Conservation (phyloP, 192 early-diverging fungal genomes). For the Coemansia sp. region DNA sequence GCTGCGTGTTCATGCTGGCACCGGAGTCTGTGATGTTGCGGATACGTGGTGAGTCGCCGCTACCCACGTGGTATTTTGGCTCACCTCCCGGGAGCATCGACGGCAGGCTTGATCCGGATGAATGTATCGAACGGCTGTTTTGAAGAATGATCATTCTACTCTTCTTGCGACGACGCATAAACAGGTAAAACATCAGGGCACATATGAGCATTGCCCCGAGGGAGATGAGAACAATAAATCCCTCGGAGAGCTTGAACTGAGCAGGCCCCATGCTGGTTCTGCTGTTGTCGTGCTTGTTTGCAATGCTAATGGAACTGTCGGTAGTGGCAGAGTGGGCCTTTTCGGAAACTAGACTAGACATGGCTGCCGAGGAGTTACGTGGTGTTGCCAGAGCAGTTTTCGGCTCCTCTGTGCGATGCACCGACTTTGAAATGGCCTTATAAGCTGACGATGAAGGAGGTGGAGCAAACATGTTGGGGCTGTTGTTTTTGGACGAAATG, state of each 20-base stretch:
- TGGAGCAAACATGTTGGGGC: no score
- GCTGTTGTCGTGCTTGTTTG: no score
- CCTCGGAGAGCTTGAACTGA: slow-evolving; percentile 20
- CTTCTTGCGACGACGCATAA: slow-evolving; percentile 18
- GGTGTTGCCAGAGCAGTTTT: no score
- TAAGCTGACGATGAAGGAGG: no score
- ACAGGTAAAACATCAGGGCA: slow-evolving; percentile 32
- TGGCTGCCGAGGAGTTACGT: no score
- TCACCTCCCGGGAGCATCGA: slow-evolving; percentile 4
- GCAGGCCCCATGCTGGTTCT: not conserved
- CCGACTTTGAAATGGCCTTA: no score
- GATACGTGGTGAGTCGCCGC: not conserved
- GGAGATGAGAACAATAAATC: slow-evolving; percentile 36
- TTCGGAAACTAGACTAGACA: no score
- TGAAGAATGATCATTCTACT: not conserved
- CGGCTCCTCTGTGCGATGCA: no score
- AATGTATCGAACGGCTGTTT: slow-evolving; percentile 1
- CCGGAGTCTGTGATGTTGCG: slow-evolving; percentile 31
- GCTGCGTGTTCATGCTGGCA: slow-evolving; percentile 13
- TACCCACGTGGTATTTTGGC: not conserved
- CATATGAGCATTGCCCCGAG: slow-evolving; percentile 20
- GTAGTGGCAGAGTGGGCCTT: no score
- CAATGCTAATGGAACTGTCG: no score
- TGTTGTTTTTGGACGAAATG: no score
- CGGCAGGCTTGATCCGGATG: slow-evolving; percentile 2